phyloP scores from a whole-genome alignment of 2,329 filamentous ascomycete genomes.

The Talaromyces piceae region DNA sequence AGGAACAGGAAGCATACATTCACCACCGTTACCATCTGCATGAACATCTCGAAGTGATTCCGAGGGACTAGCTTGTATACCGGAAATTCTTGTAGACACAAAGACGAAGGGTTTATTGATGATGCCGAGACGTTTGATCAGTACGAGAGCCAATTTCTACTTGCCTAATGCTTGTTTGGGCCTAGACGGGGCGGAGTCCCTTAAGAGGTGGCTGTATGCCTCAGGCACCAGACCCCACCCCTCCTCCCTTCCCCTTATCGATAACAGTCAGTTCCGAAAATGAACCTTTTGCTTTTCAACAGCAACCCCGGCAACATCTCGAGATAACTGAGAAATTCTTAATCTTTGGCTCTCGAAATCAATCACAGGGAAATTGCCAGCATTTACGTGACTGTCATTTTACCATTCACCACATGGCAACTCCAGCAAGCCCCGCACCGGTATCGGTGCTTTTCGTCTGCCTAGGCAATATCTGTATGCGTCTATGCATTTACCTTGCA shows the following conservation, averaged over 20 bases:
- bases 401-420: neutral
- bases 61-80: too few relatives aligned
- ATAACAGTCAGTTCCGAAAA: neutral
- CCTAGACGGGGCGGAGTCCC: neutral
- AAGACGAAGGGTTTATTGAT: neutral
- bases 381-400: neutral
- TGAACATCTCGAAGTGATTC: too few relatives aligned
- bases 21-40: too few relatives aligned
- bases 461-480: constrained; percentile 83
- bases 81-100: too few relatives aligned
- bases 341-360: too few relatives aligned
- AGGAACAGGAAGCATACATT: too few relatives aligned
- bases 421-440: constrained; percentile 8
- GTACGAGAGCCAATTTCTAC: neutral
- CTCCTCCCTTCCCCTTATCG: neutral
- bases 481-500: constrained; percentile 1
- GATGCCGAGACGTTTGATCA: too few relatives aligned
- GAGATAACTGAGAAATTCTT: too few relatives aligned
- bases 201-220: neutral
- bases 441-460: constrained; percentile 88
- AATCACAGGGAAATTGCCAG: neutral
- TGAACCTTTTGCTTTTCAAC: too few relatives aligned
- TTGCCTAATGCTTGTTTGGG: neutral
- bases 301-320: too few relatives aligned
- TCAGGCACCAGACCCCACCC: neutral